Conservation (phyloP, 163 green algal species). For the Chlamydomonas reinhardtii region DNA sequence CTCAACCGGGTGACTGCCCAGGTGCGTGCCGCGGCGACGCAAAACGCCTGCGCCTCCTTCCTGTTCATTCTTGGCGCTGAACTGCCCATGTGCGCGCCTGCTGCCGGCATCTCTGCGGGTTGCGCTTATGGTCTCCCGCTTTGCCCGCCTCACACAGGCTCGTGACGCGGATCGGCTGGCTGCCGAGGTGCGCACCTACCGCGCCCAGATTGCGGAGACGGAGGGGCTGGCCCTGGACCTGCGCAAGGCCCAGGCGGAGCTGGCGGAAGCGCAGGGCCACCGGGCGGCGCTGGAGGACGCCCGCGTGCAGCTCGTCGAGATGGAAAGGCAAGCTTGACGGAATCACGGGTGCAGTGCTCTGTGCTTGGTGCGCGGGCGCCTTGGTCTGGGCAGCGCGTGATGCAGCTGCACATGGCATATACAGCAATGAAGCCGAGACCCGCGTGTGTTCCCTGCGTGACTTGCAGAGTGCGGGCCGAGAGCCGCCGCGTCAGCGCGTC, state of each 20-base stretch:
- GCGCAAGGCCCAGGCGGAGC: slow-evolving; percentile 21
- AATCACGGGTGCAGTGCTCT: too few species aligned
- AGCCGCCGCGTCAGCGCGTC: background rate
- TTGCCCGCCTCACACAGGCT: too few species aligned
- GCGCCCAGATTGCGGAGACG: slow-evolving; percentile 13
- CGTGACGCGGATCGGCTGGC: slow-evolving; percentile 30
- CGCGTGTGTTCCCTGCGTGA: too few species aligned
- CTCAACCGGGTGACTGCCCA: slow-evolving; percentile 9
- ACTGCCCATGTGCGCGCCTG: too few species aligned
- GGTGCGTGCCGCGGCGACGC: background rate
- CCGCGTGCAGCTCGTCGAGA: slow-evolving; percentile 42
- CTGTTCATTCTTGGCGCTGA: too few species aligned
- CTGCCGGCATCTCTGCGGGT: too few species aligned
- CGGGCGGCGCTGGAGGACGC: slow-evolving; percentile 39
- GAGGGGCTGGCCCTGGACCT: slow-evolving; percentile 34
- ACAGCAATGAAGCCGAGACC: too few species aligned
- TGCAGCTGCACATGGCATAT: too few species aligned
- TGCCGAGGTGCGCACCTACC: slow-evolving; percentile 6
- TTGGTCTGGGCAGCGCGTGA: too few species aligned
- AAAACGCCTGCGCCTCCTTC: too few species aligned
- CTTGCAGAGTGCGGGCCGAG: slow-evolving; percentile 28
- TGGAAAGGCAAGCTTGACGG: slow-evolving; percentile 18
- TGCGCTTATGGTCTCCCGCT: too few species aligned
- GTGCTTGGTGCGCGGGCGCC: too few species aligned
- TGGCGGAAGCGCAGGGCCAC: slow-evolving; percentile 17